Base-by-base conservation (phyloP, 768 basidiomycete species). In the Lentinus brumalis region DNA sequence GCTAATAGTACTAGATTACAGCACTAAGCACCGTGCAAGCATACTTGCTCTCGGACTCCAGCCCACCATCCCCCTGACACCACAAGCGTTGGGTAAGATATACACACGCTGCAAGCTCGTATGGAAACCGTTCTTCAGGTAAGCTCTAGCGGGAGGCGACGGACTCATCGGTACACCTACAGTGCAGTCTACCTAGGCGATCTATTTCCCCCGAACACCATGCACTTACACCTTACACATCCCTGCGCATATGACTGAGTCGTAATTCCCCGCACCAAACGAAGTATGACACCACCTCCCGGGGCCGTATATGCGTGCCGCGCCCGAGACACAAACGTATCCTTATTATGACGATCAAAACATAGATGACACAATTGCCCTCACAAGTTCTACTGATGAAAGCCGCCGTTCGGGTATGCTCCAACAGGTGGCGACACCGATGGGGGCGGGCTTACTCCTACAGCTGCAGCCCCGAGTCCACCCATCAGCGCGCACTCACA, bases 401-500 rank as follows among this genome's bases (percentile, higher is more conserved):
- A 49, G 26, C 52, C 52, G 18, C n/a, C 26, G n/a, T 15, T 52
- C 29, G 12, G 50, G 32, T 52, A 39, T 32, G 15, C 32, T 15
- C 38, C 31, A 2, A 31, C 26, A 15, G 40, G 53, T 5, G 52
- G 52, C 12, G 53, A 55, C 29, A 55, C 44, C 15, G 53, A 55
- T 16, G 44, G 44, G 38, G 52, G 18, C 21, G 52, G 52, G 21
- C 26, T 49, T 3, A 49, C 46, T 26, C 46, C 46, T 4, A 26
- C 21, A 10, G 7, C 46, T 2, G 46, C n/a, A 18, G 21, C 21
- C 21, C 46, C 46, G 3, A 15, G 21, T 12, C 15, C n/a, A 5
- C 57, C 61, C 10, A 50, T 14, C 57, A 92, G 74, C 1, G 92
- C 91, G 69, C 90, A 95, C 74, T 91, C 89, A 67, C 92, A 94